Base-by-base conservation (phyloP, 345 rosid species). In the Firmiana major region DNA sequence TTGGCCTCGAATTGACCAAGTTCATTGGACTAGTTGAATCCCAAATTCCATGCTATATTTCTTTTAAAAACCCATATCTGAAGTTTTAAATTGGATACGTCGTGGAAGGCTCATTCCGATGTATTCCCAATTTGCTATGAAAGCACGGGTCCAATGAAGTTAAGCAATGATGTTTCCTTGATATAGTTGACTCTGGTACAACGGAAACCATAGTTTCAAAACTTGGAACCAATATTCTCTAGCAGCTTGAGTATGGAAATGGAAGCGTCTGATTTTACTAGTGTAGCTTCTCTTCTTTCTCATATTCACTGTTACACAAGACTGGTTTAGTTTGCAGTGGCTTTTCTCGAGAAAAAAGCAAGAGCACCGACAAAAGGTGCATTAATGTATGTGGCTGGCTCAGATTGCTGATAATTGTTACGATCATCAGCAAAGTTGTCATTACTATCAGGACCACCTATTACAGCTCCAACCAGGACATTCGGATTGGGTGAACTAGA, bases 351-450 rank as follows among this genome's bases (percentile, higher is more conserved):
- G 71, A 89, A 88, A 85, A 85, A 91, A 66, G 93, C 96, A 64
- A 89, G 79, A 19, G 89, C 91, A 3, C 96, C 96, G 0, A 88
- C 93, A 68, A 91, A 88, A 8, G 96, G 92, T 9, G 96, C 96
- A 71, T 89, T 91, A 48, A 91, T 91, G 42, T 89, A 91, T 0
- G 96, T 91, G 9, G 93, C 88, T 1, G 93, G 92, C 80, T 91
- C 96, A 1, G 96, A 89, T 65, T 91, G 93, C 84, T 83, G 91
- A 77, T 88, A 89, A 49, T 81, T 88, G 46, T 88, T 85, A 55
- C 93, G 84, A 49, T 90, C 90, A 75, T 91, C 96, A 0, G 88
- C 81, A 46, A 87, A 91, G 42, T 79, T 66, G 77, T 91, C 96
- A 38, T 48, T 83, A 42, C 70, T 84, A 76, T 91, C 92, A 21